Conservation (phyloP, 345 rosid genomes). For the Cochlearia excelsa region DNA sequence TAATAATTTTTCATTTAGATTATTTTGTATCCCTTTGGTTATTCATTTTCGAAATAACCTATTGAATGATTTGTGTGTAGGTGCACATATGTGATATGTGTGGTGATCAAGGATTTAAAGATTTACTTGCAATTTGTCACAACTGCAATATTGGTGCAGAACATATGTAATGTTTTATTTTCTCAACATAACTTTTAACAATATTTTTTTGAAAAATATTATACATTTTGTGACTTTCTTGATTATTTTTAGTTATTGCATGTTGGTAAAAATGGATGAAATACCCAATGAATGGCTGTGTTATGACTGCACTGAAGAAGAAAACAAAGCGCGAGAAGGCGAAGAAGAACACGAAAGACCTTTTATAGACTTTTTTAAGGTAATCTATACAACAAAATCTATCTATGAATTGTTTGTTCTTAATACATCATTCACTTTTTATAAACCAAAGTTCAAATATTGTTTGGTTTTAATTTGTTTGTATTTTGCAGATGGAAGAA, state of each 20-base stretch:
- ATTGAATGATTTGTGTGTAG: conserved; percentile 33
- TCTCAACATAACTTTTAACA: neutral
- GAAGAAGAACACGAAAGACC: neutral
- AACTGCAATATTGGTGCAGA: conserved; percentile 57
- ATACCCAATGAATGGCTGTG: conserved; percentile 53
- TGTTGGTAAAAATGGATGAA: conserved; percentile 42
- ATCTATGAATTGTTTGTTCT: neutral
- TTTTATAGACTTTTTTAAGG: neutral
- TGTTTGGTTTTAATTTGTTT: neutral
- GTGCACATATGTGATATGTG: conserved; percentile 61
- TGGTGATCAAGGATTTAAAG: conserved; percentile 57
- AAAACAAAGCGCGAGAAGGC: conserved; percentile 24
- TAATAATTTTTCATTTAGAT: neutral
- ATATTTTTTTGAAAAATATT: neutral
- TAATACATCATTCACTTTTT: neutral
- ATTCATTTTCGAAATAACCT: too few relatives aligned
- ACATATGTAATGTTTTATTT: conserved; percentile 49
- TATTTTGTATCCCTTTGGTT: neutral
- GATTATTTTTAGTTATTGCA: conserved; percentile 50
- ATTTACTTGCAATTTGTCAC: conserved; percentile 52
- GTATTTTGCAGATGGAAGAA: neutral
- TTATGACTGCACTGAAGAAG: conserved; percentile 47
- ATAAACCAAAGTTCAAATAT: neutral
- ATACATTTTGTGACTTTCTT: neutral
- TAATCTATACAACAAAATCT: neutral